These are phyloP conservation scores for Apiotrichum akiyoshidainum DNA, from an alignment of 1,284 basidiomycete genomes.

Conservation along the genomic window DNA sequence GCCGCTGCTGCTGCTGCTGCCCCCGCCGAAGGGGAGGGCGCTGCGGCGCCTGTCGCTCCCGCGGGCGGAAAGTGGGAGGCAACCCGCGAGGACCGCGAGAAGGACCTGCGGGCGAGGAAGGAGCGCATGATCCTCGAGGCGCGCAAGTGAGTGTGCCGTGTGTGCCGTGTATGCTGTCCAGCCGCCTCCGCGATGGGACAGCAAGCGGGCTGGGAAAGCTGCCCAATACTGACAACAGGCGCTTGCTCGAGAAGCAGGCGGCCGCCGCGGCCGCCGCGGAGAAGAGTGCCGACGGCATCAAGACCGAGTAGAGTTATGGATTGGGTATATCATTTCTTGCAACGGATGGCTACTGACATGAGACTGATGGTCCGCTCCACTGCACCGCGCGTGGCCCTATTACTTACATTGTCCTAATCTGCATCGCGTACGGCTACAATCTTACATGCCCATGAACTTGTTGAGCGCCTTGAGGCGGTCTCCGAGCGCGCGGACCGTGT, in stretches of 20 bases:
- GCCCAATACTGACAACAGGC: conserved; percentile 23
- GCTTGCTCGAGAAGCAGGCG: conserved; percentile 43
- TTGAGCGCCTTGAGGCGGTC: conserved; percentile 58
- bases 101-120: conserved; percentile 41
- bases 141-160: conserved; percentile 41
- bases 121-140: conserved; percentile 49
- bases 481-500: conserved; percentile 60
- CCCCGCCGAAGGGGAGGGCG: background rate
- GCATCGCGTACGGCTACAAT: background rate
- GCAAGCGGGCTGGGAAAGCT: no score
- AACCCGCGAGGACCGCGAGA: conserved; percentile 42
- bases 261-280: conserved; percentile 28
- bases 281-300: conserved; percentile 8
- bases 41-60: conserved; percentile 8
- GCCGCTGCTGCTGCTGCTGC: background rate
- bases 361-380: no score
- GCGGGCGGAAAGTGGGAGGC: conserved; percentile 39
- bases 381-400: no score
- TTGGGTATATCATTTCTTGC: conserved; percentile 7
- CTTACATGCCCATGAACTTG: conserved; percentile 23
- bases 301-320: conserved; percentile 17
- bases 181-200: no score
- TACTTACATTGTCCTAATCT: background rate
- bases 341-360: background rate
- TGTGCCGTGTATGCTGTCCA: no score